These are phyloP conservation scores for Alternaria alternata DNA, from an alignment of 2,329 filamentous ascomycete species.

Conservation along the genomic window DNA sequence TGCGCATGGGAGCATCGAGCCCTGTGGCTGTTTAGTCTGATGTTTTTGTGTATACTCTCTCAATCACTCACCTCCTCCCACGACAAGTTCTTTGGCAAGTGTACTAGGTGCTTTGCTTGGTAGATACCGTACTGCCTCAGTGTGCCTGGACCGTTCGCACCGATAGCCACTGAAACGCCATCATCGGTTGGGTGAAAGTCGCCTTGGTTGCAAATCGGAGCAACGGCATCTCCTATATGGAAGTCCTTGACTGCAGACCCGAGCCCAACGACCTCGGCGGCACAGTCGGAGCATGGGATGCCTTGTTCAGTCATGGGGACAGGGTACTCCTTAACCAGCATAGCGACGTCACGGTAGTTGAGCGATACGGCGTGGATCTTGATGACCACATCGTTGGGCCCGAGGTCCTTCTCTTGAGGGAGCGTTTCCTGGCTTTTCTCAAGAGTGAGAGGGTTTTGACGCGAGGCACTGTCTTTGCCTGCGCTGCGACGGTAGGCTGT, in stretches of 20 bases:
- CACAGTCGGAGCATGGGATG: conserved; percentile 34
- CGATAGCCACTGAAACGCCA: conserved; percentile 14
- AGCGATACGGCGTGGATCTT: conserved; percentile 38
- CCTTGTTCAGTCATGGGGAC: conserved; percentile 16
- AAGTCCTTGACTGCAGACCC: conserved; percentile 28
- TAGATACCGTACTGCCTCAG: conserved; percentile 37
- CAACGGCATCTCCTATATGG: conserved; percentile 35
- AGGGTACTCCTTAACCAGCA: conserved; percentile 31
- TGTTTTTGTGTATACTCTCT: not conserved
- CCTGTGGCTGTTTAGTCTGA: conserved; percentile 8
- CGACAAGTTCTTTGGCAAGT: conserved; percentile 29
- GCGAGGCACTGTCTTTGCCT: conserved; percentile 12
- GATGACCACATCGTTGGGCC: conserved; percentile 29
- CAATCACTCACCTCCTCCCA: conserved; percentile 38
- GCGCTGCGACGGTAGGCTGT: conserved; percentile 31
- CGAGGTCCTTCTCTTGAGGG: conserved; percentile 9
- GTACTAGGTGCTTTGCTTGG: conserved; percentile 34
- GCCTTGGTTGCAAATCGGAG: conserved; percentile 20
- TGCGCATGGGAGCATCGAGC: conserved; percentile 32
- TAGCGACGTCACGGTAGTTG: conserved; percentile 41
- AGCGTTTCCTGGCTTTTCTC: not conserved
- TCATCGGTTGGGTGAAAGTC: conserved; percentile 23
- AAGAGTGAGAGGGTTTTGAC: conserved; percentile 24
- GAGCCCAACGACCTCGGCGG: conserved; percentile 34
- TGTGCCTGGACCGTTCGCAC: conserved; percentile 25